Evolutionary conservation across 1,284 basidiomycete genomes (phyloP).

Genomic region (Leccinum olivaceoglutinosum): DNA sequence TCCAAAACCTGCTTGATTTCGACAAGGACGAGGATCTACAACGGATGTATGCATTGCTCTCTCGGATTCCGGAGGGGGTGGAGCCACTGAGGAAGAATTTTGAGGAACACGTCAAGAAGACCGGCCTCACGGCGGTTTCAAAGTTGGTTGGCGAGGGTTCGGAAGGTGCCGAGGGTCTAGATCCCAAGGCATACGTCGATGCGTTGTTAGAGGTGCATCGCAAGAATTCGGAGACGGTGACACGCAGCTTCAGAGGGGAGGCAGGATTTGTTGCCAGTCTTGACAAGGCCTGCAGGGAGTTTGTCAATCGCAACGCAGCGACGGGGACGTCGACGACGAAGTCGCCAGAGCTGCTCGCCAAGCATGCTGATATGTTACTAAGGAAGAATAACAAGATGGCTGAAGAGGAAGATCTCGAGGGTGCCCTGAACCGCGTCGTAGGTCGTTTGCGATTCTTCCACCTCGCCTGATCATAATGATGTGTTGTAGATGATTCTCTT

Average conservation of each 20-base stretch:
- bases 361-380: conserved; percentile 87
- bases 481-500: conserved; percentile 88
- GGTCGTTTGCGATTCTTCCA: conserved; percentile 26
- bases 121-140: conserved; percentile 80
- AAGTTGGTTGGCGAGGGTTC: conserved; percentile 74
- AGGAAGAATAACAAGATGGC: conserved; percentile 96
- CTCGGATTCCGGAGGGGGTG: conserved; percentile 85
- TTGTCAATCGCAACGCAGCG: conserved; percentile 92
- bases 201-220: conserved; percentile 87
- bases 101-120: conserved; percentile 90
- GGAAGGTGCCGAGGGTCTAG: conserved; percentile 59
- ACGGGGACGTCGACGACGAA: conserved; percentile 81
- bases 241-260: conserved; percentile 89
- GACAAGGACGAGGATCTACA: conserved; percentile 93
- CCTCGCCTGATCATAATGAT: not conserved
- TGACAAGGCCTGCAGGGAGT: conserved; percentile 95
- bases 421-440: conserved; percentile 87
- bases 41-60: conserved; percentile 91
- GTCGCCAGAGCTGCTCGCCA: conserved; percentile 92
- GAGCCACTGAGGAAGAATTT: conserved; percentile 92
- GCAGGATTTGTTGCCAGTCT: conserved; percentile 93
- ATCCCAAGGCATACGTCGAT: conserved; percentile 93
- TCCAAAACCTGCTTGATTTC: conserved; percentile 87
- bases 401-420: conserved; percentile 88
- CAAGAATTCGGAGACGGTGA: conserved; percentile 90